A percentile compares a stretch with the other conserved stretches of the same genome.
phyloP scores from a whole-genome alignment of 352 stramenopile species.

The Phytophthora macrochlamydospora region DNA sequence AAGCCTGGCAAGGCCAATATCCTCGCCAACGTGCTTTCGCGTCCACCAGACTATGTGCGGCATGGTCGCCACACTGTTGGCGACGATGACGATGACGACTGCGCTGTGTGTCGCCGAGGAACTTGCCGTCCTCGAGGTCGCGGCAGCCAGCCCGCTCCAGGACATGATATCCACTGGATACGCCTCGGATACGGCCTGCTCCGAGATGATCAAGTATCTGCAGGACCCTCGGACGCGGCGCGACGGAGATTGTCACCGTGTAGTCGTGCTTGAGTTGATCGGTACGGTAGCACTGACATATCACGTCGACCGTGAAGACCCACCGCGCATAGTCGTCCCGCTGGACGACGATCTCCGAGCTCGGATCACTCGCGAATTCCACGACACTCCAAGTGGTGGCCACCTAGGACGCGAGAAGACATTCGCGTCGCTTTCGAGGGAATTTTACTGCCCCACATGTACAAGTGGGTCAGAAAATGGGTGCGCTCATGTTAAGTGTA shows the following conservation, averaged over 20 bases:
- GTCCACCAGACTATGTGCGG: too few species aligned
- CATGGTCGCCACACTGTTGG: too few species aligned
- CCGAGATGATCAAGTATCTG: slow-evolving; percentile 13
- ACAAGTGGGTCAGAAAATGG: slow-evolving; percentile 38
- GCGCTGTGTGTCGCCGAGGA: neutral
- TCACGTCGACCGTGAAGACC: slow-evolving; percentile 1
- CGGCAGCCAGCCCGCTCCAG: neutral
- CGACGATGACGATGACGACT: too few species aligned
- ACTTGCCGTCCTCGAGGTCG: neutral
- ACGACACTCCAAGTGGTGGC: slow-evolving; percentile 13
- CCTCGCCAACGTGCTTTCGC: too few species aligned
- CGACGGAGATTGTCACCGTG: neutral
- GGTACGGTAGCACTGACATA: slow-evolving; percentile 12
- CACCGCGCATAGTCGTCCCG: neutral
- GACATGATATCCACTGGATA: slow-evolving; percentile 2
- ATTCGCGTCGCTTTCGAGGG: slow-evolving; percentile 17
- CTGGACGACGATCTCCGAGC: slow-evolving; percentile 11
- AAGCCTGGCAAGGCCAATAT: too few species aligned
- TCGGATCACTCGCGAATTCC: slow-evolving; percentile 23
- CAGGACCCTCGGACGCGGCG: neutral
- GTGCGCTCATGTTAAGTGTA: slow-evolving; percentile 30
- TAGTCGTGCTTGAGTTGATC: neutral
- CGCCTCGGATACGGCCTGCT: neutral
- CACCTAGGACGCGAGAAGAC: slow-evolving; percentile 38
- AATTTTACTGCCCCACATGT: slow-evolving; percentile 35